A percentile compares a stretch with the other conserved stretches of the same genome.
Conservation (phyloP, 2,329 filamentous ascomycete species). For the Didymellaceae sp. region DNA sequence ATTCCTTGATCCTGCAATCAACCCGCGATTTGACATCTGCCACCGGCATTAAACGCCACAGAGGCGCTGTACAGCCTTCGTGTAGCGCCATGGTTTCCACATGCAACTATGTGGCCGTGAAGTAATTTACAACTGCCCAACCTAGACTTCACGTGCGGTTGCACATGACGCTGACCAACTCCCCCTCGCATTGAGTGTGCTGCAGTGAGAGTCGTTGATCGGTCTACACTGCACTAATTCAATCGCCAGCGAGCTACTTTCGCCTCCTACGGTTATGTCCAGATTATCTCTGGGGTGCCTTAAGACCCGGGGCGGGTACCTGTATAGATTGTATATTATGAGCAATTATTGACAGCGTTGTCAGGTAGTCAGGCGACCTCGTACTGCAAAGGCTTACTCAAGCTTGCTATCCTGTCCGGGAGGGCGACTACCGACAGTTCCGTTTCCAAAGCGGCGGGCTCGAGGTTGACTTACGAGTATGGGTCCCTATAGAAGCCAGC, state of each 20-base stretch:
- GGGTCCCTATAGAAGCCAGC: constrained; percentile 34
- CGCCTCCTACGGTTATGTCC: neutral
- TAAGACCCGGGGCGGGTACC: neutral
- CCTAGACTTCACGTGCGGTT: constrained; percentile 1
- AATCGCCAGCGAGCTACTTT: neutral
- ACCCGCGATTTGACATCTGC: constrained; percentile 34
- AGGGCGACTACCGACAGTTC: constrained; percentile 23
- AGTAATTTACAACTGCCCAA: neutral
- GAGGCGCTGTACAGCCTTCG: constrained; percentile 10
- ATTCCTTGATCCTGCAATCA: constrained; percentile 24
- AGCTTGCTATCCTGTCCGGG: neutral
- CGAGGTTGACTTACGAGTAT: constrained; percentile 13
- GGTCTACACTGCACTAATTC: neutral
- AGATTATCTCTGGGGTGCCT: neutral
- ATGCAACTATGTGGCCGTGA: neutral
- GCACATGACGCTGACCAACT: constrained; percentile 6
- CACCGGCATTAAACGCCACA: constrained; percentile 35
- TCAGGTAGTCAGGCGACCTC: constrained; percentile 24
- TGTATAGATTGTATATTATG: constrained; percentile 14
- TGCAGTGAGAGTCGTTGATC: neutral
- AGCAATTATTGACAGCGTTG: constrained; percentile 10
- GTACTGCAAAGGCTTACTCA: constrained; percentile 16
- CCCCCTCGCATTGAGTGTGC: neutral
- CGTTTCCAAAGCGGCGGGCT: constrained; percentile 34
- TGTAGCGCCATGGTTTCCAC: neutral